A percentile compares a stretch with the other conserved stretches of the same genome.
Evolutionary conservation across 352 stramenopile species (phyloP).

Genomic region (Halophytophthora polymorphica): DNA sequence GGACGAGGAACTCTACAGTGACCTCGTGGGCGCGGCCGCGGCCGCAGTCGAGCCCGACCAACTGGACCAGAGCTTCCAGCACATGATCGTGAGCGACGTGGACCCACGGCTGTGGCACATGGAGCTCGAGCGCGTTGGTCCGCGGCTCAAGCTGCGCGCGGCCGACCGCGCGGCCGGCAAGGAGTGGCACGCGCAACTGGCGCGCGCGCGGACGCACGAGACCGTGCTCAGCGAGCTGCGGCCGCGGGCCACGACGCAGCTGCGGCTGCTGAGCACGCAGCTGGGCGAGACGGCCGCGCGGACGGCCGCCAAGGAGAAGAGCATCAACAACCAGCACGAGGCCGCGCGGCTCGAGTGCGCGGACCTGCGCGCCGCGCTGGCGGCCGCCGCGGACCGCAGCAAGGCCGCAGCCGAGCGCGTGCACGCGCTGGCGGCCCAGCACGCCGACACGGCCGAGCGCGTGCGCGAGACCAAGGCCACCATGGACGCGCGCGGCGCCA

Average conservation of each 20-base stretch:
- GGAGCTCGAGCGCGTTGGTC: slow-evolving; percentile 77
- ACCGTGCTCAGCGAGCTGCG: slow-evolving; percentile 57
- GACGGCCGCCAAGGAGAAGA: slow-evolving; percentile 74
- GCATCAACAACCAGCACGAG: slow-evolving; percentile 83
- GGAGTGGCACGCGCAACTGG: slow-evolving; percentile 81
- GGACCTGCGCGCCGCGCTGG: slow-evolving; percentile 61
- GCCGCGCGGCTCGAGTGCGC: slow-evolving; percentile 61
- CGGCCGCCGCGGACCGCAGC: slow-evolving; percentile 53
- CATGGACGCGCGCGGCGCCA: slow-evolving; percentile 78
- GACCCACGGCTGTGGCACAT: slow-evolving; percentile 81
- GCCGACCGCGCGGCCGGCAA: slow-evolving; percentile 44
- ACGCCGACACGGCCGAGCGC: slow-evolving; percentile 69
- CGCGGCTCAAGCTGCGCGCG: slow-evolving; percentile 65
- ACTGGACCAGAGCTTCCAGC: slow-evolving; percentile 74
- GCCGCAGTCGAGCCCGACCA: slow-evolving; percentile 33
- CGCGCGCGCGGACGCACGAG: slow-evolving; percentile 73
- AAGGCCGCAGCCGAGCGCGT: slow-evolving; percentile 69
- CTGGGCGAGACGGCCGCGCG: slow-evolving; percentile 56
- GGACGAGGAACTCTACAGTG: slow-evolving; percentile 66
- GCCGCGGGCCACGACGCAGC: slow-evolving; percentile 49
- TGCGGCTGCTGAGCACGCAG: slow-evolving; percentile 57
- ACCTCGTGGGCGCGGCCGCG: slow-evolving; percentile 33
- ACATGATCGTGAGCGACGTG: slow-evolving; percentile 85
- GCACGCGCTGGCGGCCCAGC: slow-evolving; percentile 74
- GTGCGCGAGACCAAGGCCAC: slow-evolving; percentile 70